These are phyloP conservation scores for Penicillium palitans DNA, from an alignment of 2,329 filamentous ascomycete genomes.

Conservation along the genomic window DNA sequence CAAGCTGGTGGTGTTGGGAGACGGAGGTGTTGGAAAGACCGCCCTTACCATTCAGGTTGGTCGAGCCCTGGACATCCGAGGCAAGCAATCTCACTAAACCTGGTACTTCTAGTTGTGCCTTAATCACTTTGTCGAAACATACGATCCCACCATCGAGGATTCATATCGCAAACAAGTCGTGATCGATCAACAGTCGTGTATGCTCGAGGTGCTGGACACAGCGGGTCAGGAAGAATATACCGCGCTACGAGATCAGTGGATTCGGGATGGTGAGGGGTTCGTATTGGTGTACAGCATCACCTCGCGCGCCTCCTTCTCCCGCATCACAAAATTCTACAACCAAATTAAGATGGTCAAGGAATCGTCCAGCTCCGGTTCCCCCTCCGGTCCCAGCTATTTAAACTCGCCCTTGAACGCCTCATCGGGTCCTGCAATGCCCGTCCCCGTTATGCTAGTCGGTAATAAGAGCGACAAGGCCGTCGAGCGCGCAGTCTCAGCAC, in stretches of 20 bases:
- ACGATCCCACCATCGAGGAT: constrained; percentile 68
- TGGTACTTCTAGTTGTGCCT: constrained; percentile 69
- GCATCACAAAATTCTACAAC: constrained; percentile 93
- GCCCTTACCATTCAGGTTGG: constrained; percentile 79
- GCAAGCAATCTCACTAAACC: constrained; percentile 8
- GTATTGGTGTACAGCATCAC: constrained; percentile 98
- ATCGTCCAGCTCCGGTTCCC: constrained; percentile 61
- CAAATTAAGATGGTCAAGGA: constrained; percentile 98
- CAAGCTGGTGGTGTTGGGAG: constrained; percentile 92
- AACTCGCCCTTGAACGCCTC: constrained; percentile 52
- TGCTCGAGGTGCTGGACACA: constrained; percentile 96
- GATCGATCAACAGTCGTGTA: constrained; percentile 92
- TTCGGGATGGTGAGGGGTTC: constrained; percentile 95
- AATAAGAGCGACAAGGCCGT: constrained; percentile 98
- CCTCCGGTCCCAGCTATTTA: constrained; percentile 52
- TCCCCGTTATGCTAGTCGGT: constrained; percentile 96
- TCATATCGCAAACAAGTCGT: constrained; percentile 71
- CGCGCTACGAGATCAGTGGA: constrained; percentile 95
- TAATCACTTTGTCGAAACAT: constrained; percentile 97
- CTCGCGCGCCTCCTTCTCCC: constrained; percentile 88
- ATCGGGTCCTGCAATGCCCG: constrained; percentile 58
- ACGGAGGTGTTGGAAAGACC: constrained; percentile 92
- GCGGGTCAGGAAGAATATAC: constrained; percentile 99
- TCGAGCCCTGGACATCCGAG: neutral
- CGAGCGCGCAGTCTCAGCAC: constrained; percentile 92